Evolutionary conservation across 73 alveolate species (phyloP).

Genomic region (Strombidium stylifer): DNA sequence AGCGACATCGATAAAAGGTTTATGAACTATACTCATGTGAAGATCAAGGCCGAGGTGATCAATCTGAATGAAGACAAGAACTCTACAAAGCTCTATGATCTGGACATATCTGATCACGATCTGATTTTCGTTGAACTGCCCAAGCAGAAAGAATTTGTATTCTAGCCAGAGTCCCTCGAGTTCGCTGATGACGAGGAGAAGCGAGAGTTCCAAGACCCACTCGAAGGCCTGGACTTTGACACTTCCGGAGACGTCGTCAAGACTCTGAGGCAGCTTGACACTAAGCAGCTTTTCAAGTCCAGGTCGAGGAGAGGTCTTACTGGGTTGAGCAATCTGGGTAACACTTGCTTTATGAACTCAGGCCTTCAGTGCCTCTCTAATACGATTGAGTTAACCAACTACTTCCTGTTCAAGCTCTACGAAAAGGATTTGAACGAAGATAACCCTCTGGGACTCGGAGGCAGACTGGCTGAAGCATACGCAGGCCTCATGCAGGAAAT

Average conservation of each 20-base stretch:
- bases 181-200: not conserved
- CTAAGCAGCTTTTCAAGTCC: slow-evolving; percentile 24
- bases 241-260: slow-evolving; percentile 3
- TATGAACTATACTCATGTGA: slow-evolving; percentile 9
- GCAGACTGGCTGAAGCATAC: slow-evolving; percentile 85
- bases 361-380: slow-evolving; percentile 90
- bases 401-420: slow-evolving; percentile 70
- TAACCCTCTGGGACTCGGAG: slow-evolving; percentile 95
- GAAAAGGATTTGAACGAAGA: slow-evolving; percentile 79
- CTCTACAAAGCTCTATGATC: not conserved
- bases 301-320: slow-evolving; percentile 72
- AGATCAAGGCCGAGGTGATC: slow-evolving; percentile 37
- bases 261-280: not conserved
- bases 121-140: slow-evolving; percentile 61
- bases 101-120: not conserved
- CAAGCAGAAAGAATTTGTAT: slow-evolving; percentile 52
- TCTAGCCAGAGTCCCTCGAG: slow-evolving; percentile 37
- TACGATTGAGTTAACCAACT: slow-evolving; percentile 82
- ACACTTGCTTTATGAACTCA: slow-evolving; percentile 98
- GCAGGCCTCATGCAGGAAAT: slow-evolving; percentile 85
- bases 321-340: slow-evolving; percentile 96
- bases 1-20: slow-evolving; percentile 12
- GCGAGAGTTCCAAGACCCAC: not conserved
- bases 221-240: not conserved
- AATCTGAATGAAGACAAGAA: slow-evolving; percentile 29